Evolutionary conservation across 495 filamentous ascomycete genomes (phyloP).

Genomic region (Viridothelium virens): DNA sequence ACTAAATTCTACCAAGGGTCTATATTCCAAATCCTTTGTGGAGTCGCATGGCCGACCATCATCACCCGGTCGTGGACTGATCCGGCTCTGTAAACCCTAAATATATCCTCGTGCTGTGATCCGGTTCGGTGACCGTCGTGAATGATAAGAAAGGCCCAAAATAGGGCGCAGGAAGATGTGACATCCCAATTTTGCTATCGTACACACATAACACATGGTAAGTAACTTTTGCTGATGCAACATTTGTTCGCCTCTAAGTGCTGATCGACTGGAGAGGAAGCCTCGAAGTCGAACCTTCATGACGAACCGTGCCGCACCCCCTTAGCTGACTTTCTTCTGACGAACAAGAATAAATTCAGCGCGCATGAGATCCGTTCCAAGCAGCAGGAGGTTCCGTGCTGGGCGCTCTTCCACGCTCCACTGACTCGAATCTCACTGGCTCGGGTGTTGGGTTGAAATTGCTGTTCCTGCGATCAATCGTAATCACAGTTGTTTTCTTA

Average conservation of each 20-base stretch:
- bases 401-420: neutral
- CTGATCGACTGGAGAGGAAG: neutral
- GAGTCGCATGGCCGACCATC: neutral
- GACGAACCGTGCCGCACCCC: neutral
- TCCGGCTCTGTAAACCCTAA: neutral
- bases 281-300: neutral
- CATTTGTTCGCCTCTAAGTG: neutral
- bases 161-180: too few species aligned
- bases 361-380: neutral
- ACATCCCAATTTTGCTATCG: neutral
- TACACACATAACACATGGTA: neutral
- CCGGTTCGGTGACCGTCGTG: neutral
- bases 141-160: neutral
- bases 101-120: neutral
- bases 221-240: neutral
- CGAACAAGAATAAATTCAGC: neutral
- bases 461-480: neutral
- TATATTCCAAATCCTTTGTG: neutral
- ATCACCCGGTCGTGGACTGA: neutral
- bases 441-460: neutral
- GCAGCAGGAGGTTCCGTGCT: neutral
- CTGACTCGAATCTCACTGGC: neutral
- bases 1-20: neutral
- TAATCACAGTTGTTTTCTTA: conserved; percentile 8
- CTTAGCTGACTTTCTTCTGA: neutral